Evolutionary conservation across 805 yeast species (phyloP).

Genomic region (Ogataea corticis): DNA sequence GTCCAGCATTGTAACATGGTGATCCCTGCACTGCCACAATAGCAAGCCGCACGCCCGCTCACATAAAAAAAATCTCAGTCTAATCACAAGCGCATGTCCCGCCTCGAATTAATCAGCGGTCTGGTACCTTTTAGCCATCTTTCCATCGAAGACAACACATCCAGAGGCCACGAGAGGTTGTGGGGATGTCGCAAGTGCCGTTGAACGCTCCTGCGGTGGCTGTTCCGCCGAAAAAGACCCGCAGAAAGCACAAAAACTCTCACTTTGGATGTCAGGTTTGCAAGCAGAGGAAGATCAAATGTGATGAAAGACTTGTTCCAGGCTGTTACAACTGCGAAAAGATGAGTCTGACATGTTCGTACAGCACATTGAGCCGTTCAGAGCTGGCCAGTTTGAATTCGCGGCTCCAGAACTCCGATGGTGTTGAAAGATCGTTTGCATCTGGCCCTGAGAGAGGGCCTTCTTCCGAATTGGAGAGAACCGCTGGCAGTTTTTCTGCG

Average conservation of each 20-base stretch:
- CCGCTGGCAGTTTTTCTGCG: too few relatives aligned
- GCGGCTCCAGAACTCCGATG: neutral
- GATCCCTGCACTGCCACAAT: too few relatives aligned
- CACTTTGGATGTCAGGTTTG: constrained; percentile 76
- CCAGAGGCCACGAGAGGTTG: too few relatives aligned
- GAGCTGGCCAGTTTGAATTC: constrained; percentile 6
- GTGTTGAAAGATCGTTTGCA: too few relatives aligned
- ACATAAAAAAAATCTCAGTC: too few relatives aligned
- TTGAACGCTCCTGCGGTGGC: neutral
- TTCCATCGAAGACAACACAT: too few relatives aligned
- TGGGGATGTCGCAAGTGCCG: neutral
- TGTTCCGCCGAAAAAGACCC: constrained; percentile 36
- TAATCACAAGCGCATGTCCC: too few relatives aligned
- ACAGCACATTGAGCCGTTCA: constrained; percentile 28
- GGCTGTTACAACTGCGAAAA: constrained; percentile 55
- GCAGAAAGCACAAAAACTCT: constrained; percentile 66
- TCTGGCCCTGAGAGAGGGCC: too few relatives aligned
- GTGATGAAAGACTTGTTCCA: constrained; percentile 61
- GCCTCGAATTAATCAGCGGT: too few relatives aligned
- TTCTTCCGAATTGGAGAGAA: too few relatives aligned
- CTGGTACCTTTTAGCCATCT: too few relatives aligned
- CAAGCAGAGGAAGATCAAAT: constrained; percentile 60
- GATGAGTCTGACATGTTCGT: constrained; percentile 49
- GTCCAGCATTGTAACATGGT: neutral
- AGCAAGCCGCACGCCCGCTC: too few relatives aligned